Evolutionary conservation across 352 stramenopile species (phyloP).

Genomic region (Phytophthora cajani): DNA sequence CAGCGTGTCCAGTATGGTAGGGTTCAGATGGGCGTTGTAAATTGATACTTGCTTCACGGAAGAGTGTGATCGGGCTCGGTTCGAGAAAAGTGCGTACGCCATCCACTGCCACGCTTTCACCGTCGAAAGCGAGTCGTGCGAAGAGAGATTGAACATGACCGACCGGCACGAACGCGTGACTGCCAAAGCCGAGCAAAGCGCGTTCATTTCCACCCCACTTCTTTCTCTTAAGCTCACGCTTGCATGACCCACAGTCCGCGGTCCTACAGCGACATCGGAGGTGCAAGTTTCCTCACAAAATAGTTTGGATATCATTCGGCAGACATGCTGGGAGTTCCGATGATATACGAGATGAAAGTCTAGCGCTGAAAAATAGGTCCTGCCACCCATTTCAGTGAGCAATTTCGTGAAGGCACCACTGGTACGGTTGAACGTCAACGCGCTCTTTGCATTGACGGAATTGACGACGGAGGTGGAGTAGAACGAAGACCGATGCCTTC

Average conservation of each 20-base stretch:
- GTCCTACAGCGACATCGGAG: no score
- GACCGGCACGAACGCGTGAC: not conserved
- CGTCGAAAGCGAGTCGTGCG: not conserved
- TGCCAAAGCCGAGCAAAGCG: not conserved
- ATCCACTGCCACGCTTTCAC: not conserved
- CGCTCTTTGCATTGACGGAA: not conserved
- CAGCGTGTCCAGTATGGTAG: not conserved
- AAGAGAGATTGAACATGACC: not conserved
- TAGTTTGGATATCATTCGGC: not conserved
- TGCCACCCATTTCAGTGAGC: not conserved
- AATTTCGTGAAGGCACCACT: not conserved
- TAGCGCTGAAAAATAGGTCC: not conserved
- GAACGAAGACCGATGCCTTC: not conserved
- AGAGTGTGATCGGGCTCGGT: not conserved
- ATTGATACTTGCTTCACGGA: not conserved
- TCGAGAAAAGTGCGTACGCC: not conserved
- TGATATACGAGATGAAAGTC: not conserved
- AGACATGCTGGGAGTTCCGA: not conserved
- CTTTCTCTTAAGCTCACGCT: not conserved
- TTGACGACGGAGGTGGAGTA: not conserved
- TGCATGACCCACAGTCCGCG: no score
- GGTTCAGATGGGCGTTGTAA: not conserved
- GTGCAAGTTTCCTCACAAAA: not conserved
- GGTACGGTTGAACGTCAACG: not conserved
- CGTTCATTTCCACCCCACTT: not conserved